These are phyloP conservation scores for Lithocarpus polystachyus DNA, from an alignment of 306 rosid genomes.

Conservation along the genomic window DNA sequence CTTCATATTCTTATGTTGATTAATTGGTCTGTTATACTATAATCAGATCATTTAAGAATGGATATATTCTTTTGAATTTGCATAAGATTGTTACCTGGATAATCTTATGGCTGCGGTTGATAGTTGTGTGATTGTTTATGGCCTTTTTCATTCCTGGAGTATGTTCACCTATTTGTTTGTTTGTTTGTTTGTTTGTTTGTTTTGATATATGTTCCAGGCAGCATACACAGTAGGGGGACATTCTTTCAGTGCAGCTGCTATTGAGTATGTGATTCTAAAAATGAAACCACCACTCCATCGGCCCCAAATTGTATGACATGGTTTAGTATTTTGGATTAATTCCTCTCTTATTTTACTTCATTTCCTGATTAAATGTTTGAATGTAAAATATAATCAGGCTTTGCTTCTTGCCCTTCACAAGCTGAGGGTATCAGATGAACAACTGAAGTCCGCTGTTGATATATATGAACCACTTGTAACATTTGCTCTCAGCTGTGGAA, in stretches of 20 bases:
- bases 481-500: conserved; percentile 68
- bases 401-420: conserved; percentile 80
- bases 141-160: neutral
- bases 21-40: neutral
- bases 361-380: conserved; percentile 17
- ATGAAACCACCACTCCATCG: conserved; percentile 76
- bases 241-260: conserved; percentile 69
- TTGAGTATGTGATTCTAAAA: conserved; percentile 62
- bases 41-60: neutral
- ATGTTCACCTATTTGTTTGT: neutral
- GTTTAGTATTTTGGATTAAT: neutral
- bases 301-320: conserved; percentile 63
- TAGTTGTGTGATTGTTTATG: neutral
- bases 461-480: conserved; percentile 49
- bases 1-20: neutral
- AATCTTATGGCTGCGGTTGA: neutral
- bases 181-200: neutral
- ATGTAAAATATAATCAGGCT: conserved; percentile 40
- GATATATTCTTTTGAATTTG: neutral
- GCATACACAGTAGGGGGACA: conserved; percentile 72
- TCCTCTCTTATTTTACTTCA: conserved; percentile 8
- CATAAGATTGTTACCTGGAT: neutral
- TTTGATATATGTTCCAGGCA: conserved; percentile 36
- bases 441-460: conserved; percentile 45
- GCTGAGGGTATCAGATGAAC: conserved; percentile 65